Percentiles rank a stretch among this genome's conserved stretches.
These are phyloP conservation scores for Fimicolochytrium jonesii DNA, from an alignment of 192 early-diverging fungal genomes.

Conservation along the genomic window DNA sequence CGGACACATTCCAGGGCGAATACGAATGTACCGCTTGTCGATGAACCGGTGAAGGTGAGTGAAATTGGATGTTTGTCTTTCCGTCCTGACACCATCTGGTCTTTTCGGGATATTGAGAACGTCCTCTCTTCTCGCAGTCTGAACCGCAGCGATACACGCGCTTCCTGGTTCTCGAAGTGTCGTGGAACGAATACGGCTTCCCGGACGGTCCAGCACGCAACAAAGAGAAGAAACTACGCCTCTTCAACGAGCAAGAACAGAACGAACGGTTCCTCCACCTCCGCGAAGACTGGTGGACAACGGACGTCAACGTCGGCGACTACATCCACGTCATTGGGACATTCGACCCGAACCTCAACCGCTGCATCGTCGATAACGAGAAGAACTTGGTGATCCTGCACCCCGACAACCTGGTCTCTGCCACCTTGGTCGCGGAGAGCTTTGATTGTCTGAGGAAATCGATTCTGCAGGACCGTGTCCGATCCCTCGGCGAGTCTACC, in stretches of 20 bases:
- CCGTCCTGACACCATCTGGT: no score
- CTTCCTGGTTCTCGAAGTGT: conserved; percentile 39
- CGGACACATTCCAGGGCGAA: no score
- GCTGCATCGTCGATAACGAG: conserved; percentile 54
- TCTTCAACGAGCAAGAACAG: conserved; percentile 26
- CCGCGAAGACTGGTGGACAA: conserved; percentile 67
- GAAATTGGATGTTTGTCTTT: no score
- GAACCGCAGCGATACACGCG: conserved; percentile 25
- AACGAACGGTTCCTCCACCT: conserved; percentile 40
- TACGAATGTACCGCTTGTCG: no score
- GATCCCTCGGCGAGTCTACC: conserved; percentile 36
- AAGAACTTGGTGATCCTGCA: conserved; percentile 65
- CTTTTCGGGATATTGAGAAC: no score
- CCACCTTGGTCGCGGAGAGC: conserved; percentile 70
- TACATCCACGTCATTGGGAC: conserved; percentile 56
- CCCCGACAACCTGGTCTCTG: conserved; percentile 77
- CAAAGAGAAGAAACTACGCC: conserved; percentile 26
- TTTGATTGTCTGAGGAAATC: conserved; percentile 74
- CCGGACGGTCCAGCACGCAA: background rate
- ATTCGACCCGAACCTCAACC: conserved; percentile 14
- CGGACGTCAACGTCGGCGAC: conserved; percentile 53
- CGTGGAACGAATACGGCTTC: conserved; percentile 11
- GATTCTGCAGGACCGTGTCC: conserved; percentile 67
- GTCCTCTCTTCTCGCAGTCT: no score
- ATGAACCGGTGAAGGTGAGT: no score